Base-by-base conservation (phyloP, 1,284 basidiomycete genomes). In the Salmacisia buchloeana region DNA sequence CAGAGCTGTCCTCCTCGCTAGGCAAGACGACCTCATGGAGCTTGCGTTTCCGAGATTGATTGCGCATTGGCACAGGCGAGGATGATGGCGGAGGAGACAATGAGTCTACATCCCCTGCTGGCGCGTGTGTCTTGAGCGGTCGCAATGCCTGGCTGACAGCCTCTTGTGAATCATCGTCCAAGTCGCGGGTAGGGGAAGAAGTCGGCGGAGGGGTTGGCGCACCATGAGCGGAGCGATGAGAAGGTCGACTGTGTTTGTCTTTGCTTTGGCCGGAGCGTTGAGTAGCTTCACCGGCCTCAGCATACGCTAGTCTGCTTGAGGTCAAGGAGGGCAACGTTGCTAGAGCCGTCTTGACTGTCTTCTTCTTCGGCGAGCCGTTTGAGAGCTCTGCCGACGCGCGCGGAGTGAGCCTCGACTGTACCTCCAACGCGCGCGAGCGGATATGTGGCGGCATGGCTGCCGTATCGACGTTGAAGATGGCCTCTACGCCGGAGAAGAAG, bases 401-500 rank as follows among this genome's bases (percentile, higher is more conserved):
- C 2, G 39, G 21, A 5, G 29, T 33, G 3, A 34, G 15, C 12
- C 21, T 27, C 21, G 60, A 39, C 21, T 61, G 46, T 7, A 46
- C 43, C 34, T 41, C 39, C 23, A 36, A 27, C 12, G 39, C 46
- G 5, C 39, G 41, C 1, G 60, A 49, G 9, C 46, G 60, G 36
- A 39, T 61, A n/a, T 38, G 45, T 1, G 56, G 23, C 4, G 35
- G 56, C 56, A 35, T 54, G 4, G 61, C 61, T 2, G 39, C 46
- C 2, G 43, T 23, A n/a, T 45, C 31, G 27, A 63, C 38, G n/a
- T 67, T 63, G 33, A 75, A 68, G 36, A 63, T 62, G 36, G 68
- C 64, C 59, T 69, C 56, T 63, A 69, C 62, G n/a, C 73, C 75
- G 59, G 27, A 27, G 29, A 77, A 77, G 56, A 75, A 77, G 65